A percentile compares a stretch with the other conserved stretches of the same genome.
Conservation (phyloP, 495 filamentous ascomycete genomes). For the Tuber indicum region DNA sequence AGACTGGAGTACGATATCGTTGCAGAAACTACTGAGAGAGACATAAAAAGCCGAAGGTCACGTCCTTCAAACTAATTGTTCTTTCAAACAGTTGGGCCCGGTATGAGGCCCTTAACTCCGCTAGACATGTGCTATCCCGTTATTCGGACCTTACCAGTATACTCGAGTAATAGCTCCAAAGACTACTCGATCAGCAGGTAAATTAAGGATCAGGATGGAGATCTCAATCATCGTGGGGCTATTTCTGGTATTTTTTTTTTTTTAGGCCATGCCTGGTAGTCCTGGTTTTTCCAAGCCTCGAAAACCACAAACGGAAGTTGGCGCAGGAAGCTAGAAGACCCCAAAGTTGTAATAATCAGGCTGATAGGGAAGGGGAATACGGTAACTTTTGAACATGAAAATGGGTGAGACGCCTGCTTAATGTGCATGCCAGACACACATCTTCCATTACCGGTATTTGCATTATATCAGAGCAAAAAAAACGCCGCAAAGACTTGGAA, state of each 20-base stretch:
- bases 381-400: too few species aligned
- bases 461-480: not conserved
- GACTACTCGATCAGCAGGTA: not conserved
- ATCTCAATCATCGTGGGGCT: not conserved
- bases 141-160: not conserved
- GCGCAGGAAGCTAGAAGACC: not conserved
- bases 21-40: not conserved
- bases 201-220: not conserved
- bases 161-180: not conserved
- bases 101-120: not conserved
- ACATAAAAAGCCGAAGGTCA: not conserved
- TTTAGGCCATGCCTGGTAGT: too few species aligned
- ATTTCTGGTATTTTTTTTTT: not conserved
- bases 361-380: too few species aligned
- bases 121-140: not conserved
- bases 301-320: not conserved
- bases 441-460: not conserved
- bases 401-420: too few species aligned
- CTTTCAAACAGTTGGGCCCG: not conserved
- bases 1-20: too few species aligned
- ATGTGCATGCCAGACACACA: not conserved
- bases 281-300: not conserved
- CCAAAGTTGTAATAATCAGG: not conserved
- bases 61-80: too few species aligned
- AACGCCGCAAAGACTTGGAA: not conserved